Percentiles rank a stretch among this genome's conserved stretches.
These are phyloP conservation scores for Heliosperma pusillum DNA, from an alignment of 148 eudicot genomes.

Conservation along the genomic window DNA sequence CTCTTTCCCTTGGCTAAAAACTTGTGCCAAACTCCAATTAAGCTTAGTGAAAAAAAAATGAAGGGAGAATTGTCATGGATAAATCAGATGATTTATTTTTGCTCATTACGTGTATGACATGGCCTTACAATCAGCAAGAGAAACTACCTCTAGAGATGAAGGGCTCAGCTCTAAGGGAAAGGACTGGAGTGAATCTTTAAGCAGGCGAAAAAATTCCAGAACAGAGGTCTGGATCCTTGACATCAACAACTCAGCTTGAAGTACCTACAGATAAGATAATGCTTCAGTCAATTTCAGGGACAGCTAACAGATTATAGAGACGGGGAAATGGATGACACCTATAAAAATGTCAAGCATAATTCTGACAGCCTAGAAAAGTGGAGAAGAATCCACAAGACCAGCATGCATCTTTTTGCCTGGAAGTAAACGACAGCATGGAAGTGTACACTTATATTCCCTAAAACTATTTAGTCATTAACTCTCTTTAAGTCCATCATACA, in stretches of 20 bases:
- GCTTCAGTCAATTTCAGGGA: background rate
- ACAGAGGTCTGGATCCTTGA: conserved; percentile 44
- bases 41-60: background rate
- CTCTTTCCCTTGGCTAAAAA: background rate
- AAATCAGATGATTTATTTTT: background rate
- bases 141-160: conserved; percentile 66
- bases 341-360: background rate
- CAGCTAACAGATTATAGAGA: background rate
- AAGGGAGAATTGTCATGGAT: background rate
- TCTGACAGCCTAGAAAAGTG: background rate
- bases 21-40: background rate
- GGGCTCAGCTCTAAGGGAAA: conserved; percentile 53
- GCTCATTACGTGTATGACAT: background rate
- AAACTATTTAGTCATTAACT: background rate
- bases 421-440: background rate
- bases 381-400: background rate
- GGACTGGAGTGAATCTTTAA: conserved; percentile 52
- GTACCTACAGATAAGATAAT: conserved; percentile 50
- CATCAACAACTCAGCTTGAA: conserved; percentile 64
- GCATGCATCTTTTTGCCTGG: background rate
- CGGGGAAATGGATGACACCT: too few relatives aligned
- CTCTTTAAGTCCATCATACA: background rate
- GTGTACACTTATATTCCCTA: background rate
- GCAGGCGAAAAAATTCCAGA: conserved; percentile 51
- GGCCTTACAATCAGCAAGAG: conserved; percentile 7